Evolutionary conservation across 805 yeast species (phyloP), one percentile per base, ranked within the genome.

Genomic region (Pichia gijzeniarum): DNA sequence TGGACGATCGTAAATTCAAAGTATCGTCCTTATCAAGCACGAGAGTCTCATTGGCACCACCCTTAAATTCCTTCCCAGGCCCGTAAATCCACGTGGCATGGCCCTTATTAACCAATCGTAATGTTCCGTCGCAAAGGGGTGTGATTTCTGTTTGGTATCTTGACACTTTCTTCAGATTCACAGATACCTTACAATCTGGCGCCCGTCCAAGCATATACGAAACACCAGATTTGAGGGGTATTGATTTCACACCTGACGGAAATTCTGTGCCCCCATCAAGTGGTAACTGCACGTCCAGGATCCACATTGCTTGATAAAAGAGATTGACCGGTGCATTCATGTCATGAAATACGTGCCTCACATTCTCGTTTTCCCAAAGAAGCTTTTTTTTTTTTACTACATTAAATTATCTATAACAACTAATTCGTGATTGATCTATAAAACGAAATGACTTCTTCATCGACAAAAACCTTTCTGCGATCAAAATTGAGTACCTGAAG

Each of bases 401-500:
- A 40, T 10, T 18, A 10, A 4, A 32, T 41, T 19, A 20, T 13
- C 25, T 16, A 13, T 16, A 30, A 25, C 6, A 10, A 3, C 27
- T 38, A 45, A 8, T 34, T 34, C 9, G 43, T 25, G 9, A 54
- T 38, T 9, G 72, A 62, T n/a, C 68, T 57, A 58, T 85, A 85
- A 56, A 85, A 85, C 27, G 67, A 58, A 45, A 67, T 73, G 9
- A 85, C 95, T 46, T 73, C 79, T 1, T 69, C 69, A 51, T 83
- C 77, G 4, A 84, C 79, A 36, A 67, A 68, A 36, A 85, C 80
- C 48, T 74, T 77, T 10, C 64, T 61, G 7, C 78, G 77, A 47
- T 77, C 71, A 56, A 85, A 85, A 52, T 85, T 84, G 28, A 71
- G 60, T 28, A 85, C 77, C 58, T 85, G 88, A 18, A 85, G 63